These are phyloP conservation scores for Arbutus unedo DNA, from an alignment of 148 eudicot species.

Conservation along the genomic window DNA sequence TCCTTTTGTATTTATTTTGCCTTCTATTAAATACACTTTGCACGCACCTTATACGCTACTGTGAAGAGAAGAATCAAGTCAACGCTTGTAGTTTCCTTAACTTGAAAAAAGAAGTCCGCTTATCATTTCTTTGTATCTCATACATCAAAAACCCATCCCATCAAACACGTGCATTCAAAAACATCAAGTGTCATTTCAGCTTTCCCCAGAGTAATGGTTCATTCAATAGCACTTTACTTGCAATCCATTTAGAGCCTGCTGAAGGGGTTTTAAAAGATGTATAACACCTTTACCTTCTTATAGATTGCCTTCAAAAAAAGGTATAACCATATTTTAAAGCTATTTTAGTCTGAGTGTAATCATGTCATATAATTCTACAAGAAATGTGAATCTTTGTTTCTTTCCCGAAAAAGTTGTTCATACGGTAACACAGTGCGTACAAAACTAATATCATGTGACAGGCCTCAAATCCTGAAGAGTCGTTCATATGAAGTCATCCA, in stretches of 20 bases:
- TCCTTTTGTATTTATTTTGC: slow-evolving; percentile 66
- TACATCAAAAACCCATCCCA: not conserved
- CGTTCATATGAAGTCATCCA: not conserved
- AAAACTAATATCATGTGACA: not conserved
- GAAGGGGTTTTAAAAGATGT: not conserved
- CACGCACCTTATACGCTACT: slow-evolving; percentile 97
- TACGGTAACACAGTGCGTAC: not conserved
- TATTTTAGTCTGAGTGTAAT: not conserved
- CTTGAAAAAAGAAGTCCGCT: not conserved
- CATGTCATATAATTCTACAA: not conserved
- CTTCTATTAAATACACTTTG: slow-evolving; percentile 94
- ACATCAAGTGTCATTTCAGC: not conserved
- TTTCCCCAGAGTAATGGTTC: not conserved
- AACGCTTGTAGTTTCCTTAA: not conserved
- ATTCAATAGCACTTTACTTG: not conserved
- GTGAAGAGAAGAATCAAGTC: slow-evolving; percentile 10
- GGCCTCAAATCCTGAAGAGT: not conserved
- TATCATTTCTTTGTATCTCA: not conserved
- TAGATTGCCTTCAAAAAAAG: not conserved
- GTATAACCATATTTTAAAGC: not conserved
- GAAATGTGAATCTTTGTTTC: not conserved
- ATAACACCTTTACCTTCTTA: not conserved
- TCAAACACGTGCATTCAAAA: not conserved
- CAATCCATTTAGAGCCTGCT: not conserved
- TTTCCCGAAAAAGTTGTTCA: not conserved